These are phyloP conservation scores for Solanum dulcamara DNA, from an alignment of 257 asterid genomes.

Conservation along the genomic window DNA sequence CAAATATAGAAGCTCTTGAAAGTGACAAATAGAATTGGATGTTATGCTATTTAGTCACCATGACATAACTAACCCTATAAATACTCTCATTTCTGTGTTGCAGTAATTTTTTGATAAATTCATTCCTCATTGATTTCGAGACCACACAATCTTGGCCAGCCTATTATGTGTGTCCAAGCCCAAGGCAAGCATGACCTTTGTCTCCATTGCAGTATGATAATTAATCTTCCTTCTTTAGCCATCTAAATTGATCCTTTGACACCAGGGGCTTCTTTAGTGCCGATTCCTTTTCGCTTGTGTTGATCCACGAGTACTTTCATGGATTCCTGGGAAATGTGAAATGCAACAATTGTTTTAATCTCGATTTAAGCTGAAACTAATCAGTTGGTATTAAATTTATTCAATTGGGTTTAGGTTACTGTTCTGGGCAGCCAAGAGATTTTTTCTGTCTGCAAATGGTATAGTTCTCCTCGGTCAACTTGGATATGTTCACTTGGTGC, in stretches of 20 bases:
- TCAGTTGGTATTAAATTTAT: background rate
- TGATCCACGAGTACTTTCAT: background rate
- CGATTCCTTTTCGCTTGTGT: background rate
- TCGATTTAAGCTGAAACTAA: background rate
- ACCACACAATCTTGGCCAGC: background rate
- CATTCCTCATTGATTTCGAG: background rate
- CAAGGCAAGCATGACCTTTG: background rate
- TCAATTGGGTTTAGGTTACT: background rate
- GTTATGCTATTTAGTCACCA: background rate
- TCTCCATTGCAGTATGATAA: background rate
- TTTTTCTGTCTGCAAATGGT: background rate
- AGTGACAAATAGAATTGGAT: background rate
- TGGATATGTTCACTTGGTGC: background rate
- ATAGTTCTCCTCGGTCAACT: background rate
- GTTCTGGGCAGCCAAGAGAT: background rate
- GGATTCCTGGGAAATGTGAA: background rate
- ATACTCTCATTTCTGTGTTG: background rate
- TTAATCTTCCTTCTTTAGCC: background rate
- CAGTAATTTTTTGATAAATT: background rate
- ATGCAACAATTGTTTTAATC: background rate
- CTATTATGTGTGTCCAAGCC: background rate
- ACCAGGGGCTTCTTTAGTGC: background rate
- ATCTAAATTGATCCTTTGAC: background rate
- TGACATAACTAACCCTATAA: background rate
- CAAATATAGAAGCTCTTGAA: background rate